phyloP scores from a whole-genome alignment of 305 asterid genomes.

The Withania somnifera region DNA sequence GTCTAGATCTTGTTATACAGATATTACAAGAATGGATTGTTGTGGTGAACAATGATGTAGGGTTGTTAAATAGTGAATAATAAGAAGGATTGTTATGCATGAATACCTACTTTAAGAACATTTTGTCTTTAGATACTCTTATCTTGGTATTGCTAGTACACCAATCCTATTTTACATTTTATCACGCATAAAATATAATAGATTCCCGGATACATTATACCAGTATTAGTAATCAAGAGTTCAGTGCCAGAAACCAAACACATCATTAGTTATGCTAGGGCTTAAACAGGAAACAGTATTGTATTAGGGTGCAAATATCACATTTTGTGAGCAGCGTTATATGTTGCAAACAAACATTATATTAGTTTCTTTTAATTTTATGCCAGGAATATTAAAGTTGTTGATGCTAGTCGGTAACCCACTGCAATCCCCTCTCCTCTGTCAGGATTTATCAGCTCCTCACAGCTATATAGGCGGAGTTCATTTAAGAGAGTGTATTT shows the following conservation, averaged over 20 bases:
- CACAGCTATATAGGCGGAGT: neutral
- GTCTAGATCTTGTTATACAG: neutral
- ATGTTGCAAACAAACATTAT: neutral
- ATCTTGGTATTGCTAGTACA: neutral
- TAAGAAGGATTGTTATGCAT: neutral
- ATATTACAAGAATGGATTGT: neutral
- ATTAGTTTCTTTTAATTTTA: neutral
- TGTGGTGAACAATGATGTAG: neutral
- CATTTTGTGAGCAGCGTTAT: neutral
- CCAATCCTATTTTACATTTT: neutral
- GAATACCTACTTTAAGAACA: neutral
- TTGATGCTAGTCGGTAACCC: neutral
- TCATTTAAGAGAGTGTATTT: neutral
- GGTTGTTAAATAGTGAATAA: neutral
- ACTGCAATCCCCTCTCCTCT: neutral
- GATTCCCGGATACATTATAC: neutral
- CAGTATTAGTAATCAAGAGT: neutral
- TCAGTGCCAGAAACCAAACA: neutral
- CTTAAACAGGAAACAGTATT: neutral
- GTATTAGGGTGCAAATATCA: neutral
- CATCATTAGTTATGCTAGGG: neutral
- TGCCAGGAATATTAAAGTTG: neutral
- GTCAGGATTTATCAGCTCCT: neutral
- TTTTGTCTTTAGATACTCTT: neutral
- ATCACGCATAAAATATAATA: neutral